Evolutionary conservation across 75 land plant genomes (phyloP), one percentile per base, ranked within the genome.

Genomic region (Sequoia sempervirens): DNA sequence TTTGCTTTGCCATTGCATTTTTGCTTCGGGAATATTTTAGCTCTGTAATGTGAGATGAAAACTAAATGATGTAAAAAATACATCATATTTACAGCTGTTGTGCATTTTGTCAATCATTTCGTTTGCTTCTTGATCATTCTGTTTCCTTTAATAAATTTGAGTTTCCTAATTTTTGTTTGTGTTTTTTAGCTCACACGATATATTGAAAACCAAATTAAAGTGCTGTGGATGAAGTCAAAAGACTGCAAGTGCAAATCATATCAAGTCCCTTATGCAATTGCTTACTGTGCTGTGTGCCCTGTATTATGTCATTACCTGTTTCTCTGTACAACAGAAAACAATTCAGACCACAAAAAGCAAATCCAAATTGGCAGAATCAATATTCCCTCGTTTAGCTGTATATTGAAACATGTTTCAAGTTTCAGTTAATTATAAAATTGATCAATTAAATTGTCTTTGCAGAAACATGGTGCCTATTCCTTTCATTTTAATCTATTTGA

Each of bases 401-500:
- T 43, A 78, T 45, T 11, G 23, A 78, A 78, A 45, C 28, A 17
- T 78, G 80, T 45, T 78, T 78, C 36, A 30, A 70, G 73, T 70
- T 32, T 70, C 15, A 45, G 47, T 8, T 47, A 78, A n/a, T 26
- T 78, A 14, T 45, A n/a, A 78, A 4, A 78, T 43, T 78, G 28
- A 78, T 70, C 32, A 11, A n/a, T 78, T 45, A 45, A 45, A 78
- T 76, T 81, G 32, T 56, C 53, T 36, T 50, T 58, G 80, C 90
- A 98, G 99, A 84, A 98, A 98, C 85, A 98, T 98, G 99, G 87
- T 98, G n/a, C 98, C 98, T 36, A 95, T 98, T 20, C 99, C 99
- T 11, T 87, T 98, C 80, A 91, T 96, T 45, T 58, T 96, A 13
- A 90, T 98, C 70, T 94, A 96, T 85, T 80, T 98, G 91, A 95